Percentiles rank a stretch among this genome's conserved stretches.
phyloP scores from a whole-genome alignment of 2,329 filamentous ascomycete genomes.

The Talaromyces atroroseus region DNA sequence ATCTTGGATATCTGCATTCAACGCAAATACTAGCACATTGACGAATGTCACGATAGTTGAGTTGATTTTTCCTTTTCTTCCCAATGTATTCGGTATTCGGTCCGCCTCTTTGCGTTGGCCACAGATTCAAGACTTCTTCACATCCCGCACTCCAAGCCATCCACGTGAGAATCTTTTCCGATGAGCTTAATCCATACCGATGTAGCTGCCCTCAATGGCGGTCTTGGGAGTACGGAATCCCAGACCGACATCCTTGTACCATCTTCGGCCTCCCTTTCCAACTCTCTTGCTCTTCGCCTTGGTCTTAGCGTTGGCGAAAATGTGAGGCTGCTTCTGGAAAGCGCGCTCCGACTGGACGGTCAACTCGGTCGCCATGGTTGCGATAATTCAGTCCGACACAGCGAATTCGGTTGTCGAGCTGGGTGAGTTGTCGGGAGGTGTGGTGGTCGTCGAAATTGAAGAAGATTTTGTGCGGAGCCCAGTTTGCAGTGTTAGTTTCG shows the following conservation, averaged over 20 bases:
- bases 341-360: constrained; percentile 99
- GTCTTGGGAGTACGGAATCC: constrained; percentile 98
- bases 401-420: constrained; percentile 20
- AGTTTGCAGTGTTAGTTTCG: constrained; percentile 21
- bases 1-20: constrained; percentile 8
- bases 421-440: constrained; percentile 14
- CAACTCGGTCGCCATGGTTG: constrained; percentile 93
- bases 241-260: constrained; percentile 99
- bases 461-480: constrained; percentile 31
- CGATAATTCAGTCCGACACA: constrained; percentile 46
- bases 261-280: constrained; percentile 83
- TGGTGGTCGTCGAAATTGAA: constrained; percentile 35
- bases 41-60: not conserved
- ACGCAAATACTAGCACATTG: not conserved
- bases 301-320: constrained; percentile 97
- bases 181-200: constrained; percentile 64
- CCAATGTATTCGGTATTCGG: not conserved
- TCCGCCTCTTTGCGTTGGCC: not conserved
- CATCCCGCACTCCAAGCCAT: not conserved
- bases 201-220: constrained; percentile 98
- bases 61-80: not conserved
- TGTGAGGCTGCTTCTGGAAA: constrained; percentile 99
- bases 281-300: constrained; percentile 73
- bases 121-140: constrained; percentile 5
- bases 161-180: not conserved